Evolutionary conservation across 2,329 filamentous ascomycete species (phyloP), one percentile per base, ranked within the genome.

Genomic region (Pseudophaeomoniella oleicola): DNA sequence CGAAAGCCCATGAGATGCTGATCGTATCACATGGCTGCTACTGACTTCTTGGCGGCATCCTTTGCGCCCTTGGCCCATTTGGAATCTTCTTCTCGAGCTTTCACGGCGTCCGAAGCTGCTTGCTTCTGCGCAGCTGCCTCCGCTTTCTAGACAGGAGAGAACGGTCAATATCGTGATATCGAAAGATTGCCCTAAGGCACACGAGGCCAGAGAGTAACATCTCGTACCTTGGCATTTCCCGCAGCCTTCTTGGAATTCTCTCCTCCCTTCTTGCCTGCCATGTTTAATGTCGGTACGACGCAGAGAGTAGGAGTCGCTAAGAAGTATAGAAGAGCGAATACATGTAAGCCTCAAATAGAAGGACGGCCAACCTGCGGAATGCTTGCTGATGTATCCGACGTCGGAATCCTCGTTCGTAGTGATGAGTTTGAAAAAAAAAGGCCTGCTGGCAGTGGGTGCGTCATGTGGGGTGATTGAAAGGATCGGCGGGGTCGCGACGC

Each of bases 1-100:
- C 16, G 16, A 15, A 14, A 32, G 30, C 22, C 13, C 13, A 17
- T 14, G 30, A 32, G 15, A 17, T 13, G 30, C 22, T 27, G 9
- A 27, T 9, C n/a, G n/a, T n/a, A n/a, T n/a, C n/a, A 29, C 10
- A 29, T 13, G 10, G 38, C 35, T 18, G 22, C 13, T 15, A 66
- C 75, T 58, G 62, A 94, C 86, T 92, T 93, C 66, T 94, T 98
- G 30, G 78, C 66, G 50, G 65, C 83, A 47, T 71, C 80, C 66
- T 96, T 98, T 37, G 84, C 58, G 30, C 90, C 90, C 60, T 90
- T 85, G 9, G 69, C 51, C 90, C 90, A 98, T 49, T 93, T 69
- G 37, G 72, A 68, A 3, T 78, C 72, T 51, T 94, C 88, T 17
- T 59, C 74, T 2, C 66, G 72, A 3, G 75, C 75, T 37, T 67